phyloP scores from a whole-genome alignment of 2,329 filamentous ascomycete species.

The Colletotrichum sansevieriae region DNA sequence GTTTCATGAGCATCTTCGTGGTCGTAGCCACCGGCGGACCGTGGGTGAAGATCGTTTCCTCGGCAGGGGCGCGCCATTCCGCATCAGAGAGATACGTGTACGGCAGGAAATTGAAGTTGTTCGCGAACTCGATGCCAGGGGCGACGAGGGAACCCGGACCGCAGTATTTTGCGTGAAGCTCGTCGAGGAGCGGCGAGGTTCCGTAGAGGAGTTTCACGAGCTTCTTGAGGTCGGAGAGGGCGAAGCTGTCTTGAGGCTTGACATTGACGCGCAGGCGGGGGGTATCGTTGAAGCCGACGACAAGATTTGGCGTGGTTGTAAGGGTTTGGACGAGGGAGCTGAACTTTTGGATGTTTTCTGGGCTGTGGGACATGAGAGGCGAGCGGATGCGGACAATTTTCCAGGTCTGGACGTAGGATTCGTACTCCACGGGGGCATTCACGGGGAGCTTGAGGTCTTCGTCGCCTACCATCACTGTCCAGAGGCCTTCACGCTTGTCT shows the following conservation, averaged over 20 bases:
- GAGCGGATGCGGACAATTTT: slow-evolving; percentile 15
- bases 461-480: not conserved
- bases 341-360: not conserved
- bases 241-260: slow-evolving; percentile 4
- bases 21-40: not conserved
- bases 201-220: slow-evolving; percentile 24
- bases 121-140: slow-evolving; percentile 25
- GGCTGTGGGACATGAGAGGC: not conserved
- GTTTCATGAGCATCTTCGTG: not conserved
- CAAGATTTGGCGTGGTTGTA: not conserved
- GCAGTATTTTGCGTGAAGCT: slow-evolving; percentile 18
- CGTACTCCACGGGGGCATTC: not conserved
- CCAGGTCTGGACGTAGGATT: not conserved
- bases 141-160: slow-evolving; percentile 3
- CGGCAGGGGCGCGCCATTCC: not conserved
- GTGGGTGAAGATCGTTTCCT: not conserved
- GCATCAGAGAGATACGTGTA: not conserved
- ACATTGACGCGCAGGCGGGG: slow-evolving; percentile 15
- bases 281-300: slow-evolving; percentile 1
- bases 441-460: not conserved
- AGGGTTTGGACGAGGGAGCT: not conserved
- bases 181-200: slow-evolving; percentile 5
- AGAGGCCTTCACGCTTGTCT: not conserved
- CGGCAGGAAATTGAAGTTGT: not conserved
- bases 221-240: not conserved